Evolutionary conservation across 2,329 filamentous ascomycete species (phyloP), one percentile per base, ranked within the genome.

Genomic region (Venturia oleaginea): DNA sequence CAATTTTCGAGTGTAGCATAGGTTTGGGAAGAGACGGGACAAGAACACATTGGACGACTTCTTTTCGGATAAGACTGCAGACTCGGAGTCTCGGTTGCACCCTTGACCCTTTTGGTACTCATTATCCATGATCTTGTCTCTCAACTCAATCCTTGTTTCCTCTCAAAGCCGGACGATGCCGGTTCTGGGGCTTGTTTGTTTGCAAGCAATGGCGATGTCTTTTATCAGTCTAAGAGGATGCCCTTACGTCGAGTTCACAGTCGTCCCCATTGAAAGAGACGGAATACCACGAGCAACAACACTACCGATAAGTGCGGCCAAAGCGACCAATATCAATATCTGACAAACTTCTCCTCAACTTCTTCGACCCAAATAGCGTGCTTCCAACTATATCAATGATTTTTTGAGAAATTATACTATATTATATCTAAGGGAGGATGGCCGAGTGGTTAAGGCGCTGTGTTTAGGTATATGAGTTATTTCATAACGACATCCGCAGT

Each of bases 391-490:
- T 40, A 15, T 15, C n/a, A n/a, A n/a, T n/a, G n/a, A n/a, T n/a
- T n/a, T n/a, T 42, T 42, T 38, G 6, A 38, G 37, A 38, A 38
- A 38, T 38, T 11, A 38, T 6, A 11, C 37, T 6, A 38, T 6
- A n/a, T 8, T 27, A 24, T 2, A 48, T 2, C 8, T 4, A 3
- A 34, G 62, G 62, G 62, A 64, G 48, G 62, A 64, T 64, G 63
- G 63, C 63, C 63, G 63, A 64, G 63, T 64, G 63, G 63, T 64
- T 64, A 64, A 64, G 63, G 63, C 63, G 63, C 63, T 61, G 63
- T 64, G 63, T 64, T 64, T 64, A 64, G 63, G 63, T 48, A 62
- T 40, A 24, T 48, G 43, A 48, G 43, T 48, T 19, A 48, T 48
- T 19, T 59, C 43, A 38, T 38, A 10, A 34, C n/a, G n/a, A 64